Base-by-base conservation (phyloP, 805 yeast genomes). In the Monosporozyma servazzii region DNA sequence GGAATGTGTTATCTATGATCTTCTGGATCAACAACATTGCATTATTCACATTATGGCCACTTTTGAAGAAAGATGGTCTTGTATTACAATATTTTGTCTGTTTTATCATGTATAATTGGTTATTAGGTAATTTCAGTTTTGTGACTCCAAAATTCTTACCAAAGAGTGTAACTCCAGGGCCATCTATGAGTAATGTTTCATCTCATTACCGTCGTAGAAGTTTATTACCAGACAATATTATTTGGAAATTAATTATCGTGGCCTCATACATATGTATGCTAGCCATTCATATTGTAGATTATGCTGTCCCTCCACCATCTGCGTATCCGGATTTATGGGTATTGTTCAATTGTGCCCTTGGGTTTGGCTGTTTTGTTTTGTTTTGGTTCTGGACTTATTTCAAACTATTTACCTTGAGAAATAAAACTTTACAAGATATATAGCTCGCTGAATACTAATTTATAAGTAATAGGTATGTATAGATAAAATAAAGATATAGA, bases 11-110 rank as follows among this genome's bases (percentile, higher is more conserved):
- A n/a, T 80, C 91, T 3, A 78, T 88, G 71, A 79, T 87, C 1
- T 81, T 82, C 49, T 93, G 98, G 97, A 80, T 91, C 54, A 82
- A 82, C 59, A 93, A 91, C 63, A 75, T 88, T 11, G 86, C 91
- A 0, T 71, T 84, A 31, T 93, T 90, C 67, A 88, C 96, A 48
- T 70, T 93, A 71, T 89, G 86, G 79, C 99, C 99, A 0, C 71
- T 91, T 46, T 71, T 93, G 56, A 79, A 81, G 58, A 82, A 81
- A 55, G 98, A 93, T 61, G 81, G 80, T 0, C 72, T 93, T 27
- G 67, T 65, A 1, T 70, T 90, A 54, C 99, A 93, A 65, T 90
- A 86, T 66, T 67, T 74, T 51, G 81, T 80, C 8, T 66, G 82
- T 48, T 70, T 80, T 20, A 63, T 81, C 2, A 63, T 88, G 58